phyloP scores from a whole-genome alignment of 495 filamentous ascomycete genomes.

The Pyronema domesticum region DNA sequence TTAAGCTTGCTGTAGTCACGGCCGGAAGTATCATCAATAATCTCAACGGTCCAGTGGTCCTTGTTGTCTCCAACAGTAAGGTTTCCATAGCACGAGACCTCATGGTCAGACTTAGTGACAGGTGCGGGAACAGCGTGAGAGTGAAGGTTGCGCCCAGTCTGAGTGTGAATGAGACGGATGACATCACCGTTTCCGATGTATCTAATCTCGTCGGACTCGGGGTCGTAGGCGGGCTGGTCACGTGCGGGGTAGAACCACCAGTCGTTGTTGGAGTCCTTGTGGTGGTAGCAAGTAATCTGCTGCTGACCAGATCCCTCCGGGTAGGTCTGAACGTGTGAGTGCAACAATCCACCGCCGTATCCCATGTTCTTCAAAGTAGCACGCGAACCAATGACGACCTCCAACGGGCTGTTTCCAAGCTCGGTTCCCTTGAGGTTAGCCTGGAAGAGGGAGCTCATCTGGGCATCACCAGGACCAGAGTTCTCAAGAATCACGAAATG shows the following conservation, averaged over 20 bases:
- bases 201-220: constrained; percentile 42
- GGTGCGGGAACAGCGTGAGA: constrained; percentile 80
- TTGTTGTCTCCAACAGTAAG: constrained; percentile 94
- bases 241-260: constrained; percentile 98
- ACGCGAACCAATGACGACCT: constrained; percentile 73
- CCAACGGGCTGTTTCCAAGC: constrained; percentile 81
- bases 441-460: constrained; percentile 98
- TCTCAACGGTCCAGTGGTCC: constrained; percentile 91
- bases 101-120: constrained; percentile 69
- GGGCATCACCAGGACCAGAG: constrained; percentile 88
- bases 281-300: constrained; percentile 96
- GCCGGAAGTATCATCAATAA: constrained; percentile 74
- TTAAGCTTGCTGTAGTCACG: constrained; percentile 70
- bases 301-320: constrained; percentile 90
- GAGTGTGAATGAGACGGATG: constrained; percentile 80
- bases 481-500: constrained; percentile 89
- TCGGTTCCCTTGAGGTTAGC: constrained; percentile 87
- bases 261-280: constrained; percentile 98
- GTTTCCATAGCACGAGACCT: constrained; percentile 93
- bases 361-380: constrained; percentile 98
- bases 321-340: constrained; percentile 91
- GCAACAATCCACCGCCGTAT: constrained; percentile 91
- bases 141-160: constrained; percentile 92
- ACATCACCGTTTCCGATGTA: constrained; percentile 62
- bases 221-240: constrained; percentile 48